Evolutionary conservation across 2,329 filamentous ascomycete species (phyloP), one percentile per base, ranked within the genome.

Genomic region (Coleophoma crateriformis): DNA sequence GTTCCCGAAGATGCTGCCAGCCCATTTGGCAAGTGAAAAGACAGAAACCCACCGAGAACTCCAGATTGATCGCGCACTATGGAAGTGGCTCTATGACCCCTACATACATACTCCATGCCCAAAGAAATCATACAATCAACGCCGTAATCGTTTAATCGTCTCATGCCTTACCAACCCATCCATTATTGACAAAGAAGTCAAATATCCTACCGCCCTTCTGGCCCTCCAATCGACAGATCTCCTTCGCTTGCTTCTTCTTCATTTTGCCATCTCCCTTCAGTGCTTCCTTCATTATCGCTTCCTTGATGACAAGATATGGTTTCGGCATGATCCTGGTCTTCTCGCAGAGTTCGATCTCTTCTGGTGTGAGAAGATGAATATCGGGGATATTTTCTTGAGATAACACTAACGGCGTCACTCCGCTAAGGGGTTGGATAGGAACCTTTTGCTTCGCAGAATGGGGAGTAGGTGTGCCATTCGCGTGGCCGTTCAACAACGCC

Each of bases 261-360:
- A 99, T 71, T 12, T 78, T 81, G 1, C 94, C 94, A 51, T 94
- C 92, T 51, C 85, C 84, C 70, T 92, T 94, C 66, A 96, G 81
- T 0, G 92, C 89, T 65, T 97, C 92, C 61, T 89, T 88, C 47
- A 97, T 70, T n/a, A 97, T 76, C 53, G 88, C 84, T 66, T 96
- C 90, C 69, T 99, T 99, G 68, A 97, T 90, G 63, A 90, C 90
- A 5, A 96, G 70, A 67, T 96, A 99, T 1, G 94, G 89, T 71
- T 99, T 99, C 1, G 94, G 94, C 67, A 94, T 87, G 47, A 99
- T 72, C 39, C 90, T 82, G 13, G 95, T 78, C 38, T 87, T 78
- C 59, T 88, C 88, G 71, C 94, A 99, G 0, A 99, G 73, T 61
- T 95, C 89, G 4, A 82, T 75, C 67, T 99, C 94, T 56, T 95